Evolutionary conservation across 1,139 yeast species (phyloP), one percentile per base, ranked within the genome.

Genomic region (Yarrowia galli): DNA sequence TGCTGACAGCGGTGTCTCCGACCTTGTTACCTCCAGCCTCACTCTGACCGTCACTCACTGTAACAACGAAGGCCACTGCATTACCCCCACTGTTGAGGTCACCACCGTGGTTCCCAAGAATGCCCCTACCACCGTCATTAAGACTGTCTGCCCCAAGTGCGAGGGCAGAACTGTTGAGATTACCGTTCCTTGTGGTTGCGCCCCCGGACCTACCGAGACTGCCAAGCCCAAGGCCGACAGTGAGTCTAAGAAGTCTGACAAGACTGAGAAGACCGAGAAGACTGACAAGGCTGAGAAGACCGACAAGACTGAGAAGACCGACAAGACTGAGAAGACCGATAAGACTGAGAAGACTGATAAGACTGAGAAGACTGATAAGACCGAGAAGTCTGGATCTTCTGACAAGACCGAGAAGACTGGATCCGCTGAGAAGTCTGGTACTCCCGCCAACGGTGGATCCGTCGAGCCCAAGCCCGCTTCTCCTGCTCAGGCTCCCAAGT

Each of bases 41-140:
- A 53, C 58, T 22, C 43, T 36, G 58, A 53, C 58, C 9, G 58
- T 36, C 7, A 53, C 58, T 16, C 28, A 53, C 15, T 53, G 58
- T 22, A 35, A 46, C 32, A 8, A 12, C 16, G 58, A 53, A 7
- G 43, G 43, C 3, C 18, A 35, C n/a, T 53, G 58, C 22, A 53
- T 53, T 28, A 53, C 58, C n/a, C 56, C 56, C 25, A 32, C 40
- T 13, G 10, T 49, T n/a, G 20, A 23, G 15, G n/a, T 56, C 23
- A 15, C 49, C 38, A 56, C 63, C 3, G 40, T 42, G 25, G 63
- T 56, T 15, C 63, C 63, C 36, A 13, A 25, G 38, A 40, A 40
- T 36, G 63, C 63, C 16, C 48, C 48, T 22, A 8, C 16, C 46
- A 56, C 63, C 4, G 63, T 40, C 25, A 40, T 56, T 28, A 56